These are phyloP conservation scores for Cyberlindnera maclurae DNA, from an alignment of 805 yeast species.

Conservation along the genomic window DNA sequence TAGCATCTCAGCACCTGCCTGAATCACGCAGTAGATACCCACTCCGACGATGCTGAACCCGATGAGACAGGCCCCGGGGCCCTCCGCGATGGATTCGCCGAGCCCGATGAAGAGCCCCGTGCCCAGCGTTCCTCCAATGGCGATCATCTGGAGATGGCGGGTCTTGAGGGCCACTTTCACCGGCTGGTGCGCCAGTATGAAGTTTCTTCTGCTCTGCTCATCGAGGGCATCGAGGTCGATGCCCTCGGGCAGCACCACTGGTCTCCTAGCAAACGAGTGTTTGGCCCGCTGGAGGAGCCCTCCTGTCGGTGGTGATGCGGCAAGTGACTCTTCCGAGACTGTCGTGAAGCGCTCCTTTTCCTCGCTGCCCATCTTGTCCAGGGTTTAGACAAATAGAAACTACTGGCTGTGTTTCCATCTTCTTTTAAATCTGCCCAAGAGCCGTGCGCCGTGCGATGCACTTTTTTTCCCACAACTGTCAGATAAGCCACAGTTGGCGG, in stretches of 20 bases:
- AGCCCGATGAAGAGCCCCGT: conserved; percentile 65
- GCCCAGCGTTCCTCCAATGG: conserved; percentile 69
- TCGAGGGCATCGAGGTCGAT: conserved; percentile 17
- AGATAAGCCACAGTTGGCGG: too few species aligned
- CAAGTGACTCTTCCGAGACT: neutral
- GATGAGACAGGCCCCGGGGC: conserved; percentile 62
- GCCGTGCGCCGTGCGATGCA: too few species aligned
- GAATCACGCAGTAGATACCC: conserved; percentile 54
- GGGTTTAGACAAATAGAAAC: too few species aligned
- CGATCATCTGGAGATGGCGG: conserved; percentile 59
- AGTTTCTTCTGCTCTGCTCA: conserved; percentile 19
- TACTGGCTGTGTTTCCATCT: too few species aligned
- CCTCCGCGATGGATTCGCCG: conserved; percentile 47
- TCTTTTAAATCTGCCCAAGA: too few species aligned
- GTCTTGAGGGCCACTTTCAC: conserved; percentile 34
- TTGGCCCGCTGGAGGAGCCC: conserved; percentile 1
- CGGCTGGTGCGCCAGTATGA: conserved; percentile 31
- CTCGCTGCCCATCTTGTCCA: neutral
- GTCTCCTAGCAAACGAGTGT: conserved; percentile 21
- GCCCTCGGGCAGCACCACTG: conserved; percentile 13
- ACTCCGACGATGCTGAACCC: conserved; percentile 49
- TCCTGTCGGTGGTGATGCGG: neutral
- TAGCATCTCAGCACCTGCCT: conserved; percentile 50
- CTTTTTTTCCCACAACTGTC: too few species aligned
- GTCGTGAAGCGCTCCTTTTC: neutral